Evolutionary conservation across 225 moss, liverwort and hornwort genomes (phyloP).

Genomic region (Anthoceros angustus): DNA sequence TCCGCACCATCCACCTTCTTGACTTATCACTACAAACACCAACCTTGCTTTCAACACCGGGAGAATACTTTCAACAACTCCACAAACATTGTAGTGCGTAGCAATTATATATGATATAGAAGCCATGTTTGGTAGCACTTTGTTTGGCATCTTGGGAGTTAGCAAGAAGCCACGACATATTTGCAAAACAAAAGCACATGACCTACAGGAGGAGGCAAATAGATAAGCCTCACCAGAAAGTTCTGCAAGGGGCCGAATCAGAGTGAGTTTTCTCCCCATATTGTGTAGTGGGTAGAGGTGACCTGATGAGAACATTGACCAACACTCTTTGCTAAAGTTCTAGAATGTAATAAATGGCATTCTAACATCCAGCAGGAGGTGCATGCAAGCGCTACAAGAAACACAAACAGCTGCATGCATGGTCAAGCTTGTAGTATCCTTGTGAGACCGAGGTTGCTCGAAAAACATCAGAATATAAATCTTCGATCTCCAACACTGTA

Average conservation of each 20-base stretch:
- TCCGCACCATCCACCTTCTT: too few relatives aligned
- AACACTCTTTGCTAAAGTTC: background rate
- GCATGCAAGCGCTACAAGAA: background rate
- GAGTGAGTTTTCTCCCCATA: constrained; percentile 47
- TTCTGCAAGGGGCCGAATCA: constrained; percentile 49
- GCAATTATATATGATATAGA: constrained; percentile 61
- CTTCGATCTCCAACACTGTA: constrained; percentile 45
- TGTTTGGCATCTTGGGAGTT: too few relatives aligned
- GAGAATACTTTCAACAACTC: too few relatives aligned
- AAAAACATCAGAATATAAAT: constrained; percentile 42
- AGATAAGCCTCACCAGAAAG: constrained; percentile 37
- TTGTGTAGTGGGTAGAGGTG: constrained; percentile 50
- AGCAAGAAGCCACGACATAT: too few relatives aligned
- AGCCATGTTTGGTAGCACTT: constrained; percentile 78
- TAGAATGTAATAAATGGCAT: background rate
- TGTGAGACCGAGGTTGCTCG: constrained; percentile 49
- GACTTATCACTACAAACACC: too few relatives aligned
- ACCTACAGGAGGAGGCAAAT: background rate
- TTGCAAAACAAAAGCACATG: background rate
- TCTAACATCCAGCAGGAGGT: background rate
- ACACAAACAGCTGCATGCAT: constrained; percentile 18
- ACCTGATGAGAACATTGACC: constrained; percentile 18
- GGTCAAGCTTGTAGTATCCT: constrained; percentile 76
- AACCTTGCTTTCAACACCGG: too few relatives aligned
- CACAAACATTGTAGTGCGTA: too few relatives aligned